Base-by-base conservation (phyloP, 1,139 yeast species). In the Blastobotrys persicus region DNA sequence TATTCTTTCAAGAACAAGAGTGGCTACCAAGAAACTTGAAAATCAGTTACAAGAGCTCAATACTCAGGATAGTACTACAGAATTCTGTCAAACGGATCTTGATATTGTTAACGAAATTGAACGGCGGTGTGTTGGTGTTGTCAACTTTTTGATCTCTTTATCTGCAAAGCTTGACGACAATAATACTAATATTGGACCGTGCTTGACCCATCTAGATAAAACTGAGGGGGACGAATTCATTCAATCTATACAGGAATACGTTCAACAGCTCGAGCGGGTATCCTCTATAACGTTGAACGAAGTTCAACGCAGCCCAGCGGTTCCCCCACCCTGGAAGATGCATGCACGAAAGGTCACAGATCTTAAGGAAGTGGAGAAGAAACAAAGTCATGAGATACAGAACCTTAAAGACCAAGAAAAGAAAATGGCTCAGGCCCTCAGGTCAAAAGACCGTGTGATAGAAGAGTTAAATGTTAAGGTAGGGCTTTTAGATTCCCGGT, bases 381-480 rank as follows among this genome's bases (percentile, higher is more conserved):
- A 51, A n/a, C 50, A 57, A 35, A 47, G 60, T 17, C 48, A 50
- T 4, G 62, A 62, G 42, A 53, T 66, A 13, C 57, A 47, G 11
- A 47, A 45, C 13, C 52, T 66, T 11, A 58, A 57, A n/a, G 28
- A 43, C 3, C 64, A 63, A 38, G 53, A 56, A 18, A 57, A 57
- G 31, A 51, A 55, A 33, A 54, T 64, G 19, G 59, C 62, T 2
- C 52, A 63, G 0, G 50, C 55, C 4, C 48, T 62, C 17, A 50
- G 63, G 14, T 65, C 66, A 18, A 70, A 72, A 38, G 77, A 75
- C 42, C 63, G 63, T 42, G 54, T 61, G 14, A 64, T 78, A 11
- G 73, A 73, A 45, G 80, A 78, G 41, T 61, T 76, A 19, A 70
- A 71, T 33, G 68, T 77, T 52, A 78, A 75, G 51, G 64, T 77